Base-by-base conservation (phyloP, 2,329 filamentous ascomycete species). In the Aspergillus pseudoglaucus region DNA sequence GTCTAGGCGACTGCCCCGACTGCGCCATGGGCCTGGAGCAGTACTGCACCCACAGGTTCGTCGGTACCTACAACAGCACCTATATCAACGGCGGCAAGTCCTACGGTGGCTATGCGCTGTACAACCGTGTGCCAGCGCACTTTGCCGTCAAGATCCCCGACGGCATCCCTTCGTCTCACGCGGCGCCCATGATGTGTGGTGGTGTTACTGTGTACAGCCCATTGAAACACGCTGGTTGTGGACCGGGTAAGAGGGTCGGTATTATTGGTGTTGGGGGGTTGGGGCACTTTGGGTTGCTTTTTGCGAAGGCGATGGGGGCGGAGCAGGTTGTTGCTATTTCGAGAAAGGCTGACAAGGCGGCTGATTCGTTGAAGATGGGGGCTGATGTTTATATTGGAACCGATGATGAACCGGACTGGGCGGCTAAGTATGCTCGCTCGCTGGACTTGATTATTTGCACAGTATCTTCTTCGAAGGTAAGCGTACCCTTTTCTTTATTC, bases 191-290 rank as follows among this genome's bases (percentile, higher is more conserved):
- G 75, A 75, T 93, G 42, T 93, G 88, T 58, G 88, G 83, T 8
- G 88, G 88, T 14, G 77, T 90, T 45, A 93, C 88, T 0, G 78
- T 84, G 0, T 93, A 81, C 63, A 79, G 78, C 2, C 88, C 88
- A 0, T 70, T 93, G 3, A 80, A 79, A 50, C 75, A 83, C 18
- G 82, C 86, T 37, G 79, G 79, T 6, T 78, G 82, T 40, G 87
- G 87, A 0, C 84, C 85, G 0, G 87, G 86, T 3, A 87, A 87
- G 67, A 75, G 70, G 6, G 84, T 91, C 1, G 87, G 82, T 0
- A 81, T 91, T 45, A 75, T 89, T 20, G 86, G 87, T 17, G 72
- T 90, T 12, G 87, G 87, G 15, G 87, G 87, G 1, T 69, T 90
- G 0, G 86, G 86, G 0, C 85, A 91, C 60, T 85, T 89, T 53